phyloP scores from a whole-genome alignment of 495 filamentous ascomycete genomes.

The Neurospora intermedia region DNA sequence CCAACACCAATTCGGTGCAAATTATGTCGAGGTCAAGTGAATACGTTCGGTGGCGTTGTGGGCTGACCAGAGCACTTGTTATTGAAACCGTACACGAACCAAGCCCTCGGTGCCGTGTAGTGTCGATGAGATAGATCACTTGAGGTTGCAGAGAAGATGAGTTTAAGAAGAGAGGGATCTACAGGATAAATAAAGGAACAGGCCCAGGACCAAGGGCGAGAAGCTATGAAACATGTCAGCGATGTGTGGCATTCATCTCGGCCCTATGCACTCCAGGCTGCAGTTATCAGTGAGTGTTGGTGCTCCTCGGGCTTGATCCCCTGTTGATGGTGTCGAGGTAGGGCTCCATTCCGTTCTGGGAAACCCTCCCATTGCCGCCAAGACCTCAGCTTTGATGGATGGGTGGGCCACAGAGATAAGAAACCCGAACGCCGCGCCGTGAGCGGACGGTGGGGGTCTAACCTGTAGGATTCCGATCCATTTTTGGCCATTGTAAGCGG shows the following conservation, averaged over 20 bases:
- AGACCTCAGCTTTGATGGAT: slow-evolving; percentile 6
- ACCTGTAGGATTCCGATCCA: slow-evolving; percentile 6
- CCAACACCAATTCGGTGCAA: background rate
- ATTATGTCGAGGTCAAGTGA: background rate
- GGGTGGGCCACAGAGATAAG: slow-evolving; percentile 14
- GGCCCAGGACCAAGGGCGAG: background rate
- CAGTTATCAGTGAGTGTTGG: slow-evolving; percentile 1
- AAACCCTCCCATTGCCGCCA: slow-evolving; percentile 7
- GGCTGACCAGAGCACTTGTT: background rate
- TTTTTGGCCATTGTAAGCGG: background rate
- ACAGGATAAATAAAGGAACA: slow-evolving; percentile 16
- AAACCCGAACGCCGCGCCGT: slow-evolving; percentile 3
- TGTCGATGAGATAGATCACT: background rate
- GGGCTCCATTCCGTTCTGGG: slow-evolving; percentile 13
- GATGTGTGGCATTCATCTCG: background rate
- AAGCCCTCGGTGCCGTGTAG: background rate
- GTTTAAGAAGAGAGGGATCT: slow-evolving; percentile 5
- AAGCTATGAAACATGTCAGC: background rate
- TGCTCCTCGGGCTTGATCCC: background rate
- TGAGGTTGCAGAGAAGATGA: slow-evolving; percentile 2
- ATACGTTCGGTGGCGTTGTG: background rate
- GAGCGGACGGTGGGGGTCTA: slow-evolving; percentile 12
- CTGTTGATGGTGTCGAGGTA: background rate
- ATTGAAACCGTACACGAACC: slow-evolving; percentile 6
- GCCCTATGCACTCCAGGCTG: background rate